Conservation (phyloP, 768 basidiomycete species). For the Russula brevipes region DNA sequence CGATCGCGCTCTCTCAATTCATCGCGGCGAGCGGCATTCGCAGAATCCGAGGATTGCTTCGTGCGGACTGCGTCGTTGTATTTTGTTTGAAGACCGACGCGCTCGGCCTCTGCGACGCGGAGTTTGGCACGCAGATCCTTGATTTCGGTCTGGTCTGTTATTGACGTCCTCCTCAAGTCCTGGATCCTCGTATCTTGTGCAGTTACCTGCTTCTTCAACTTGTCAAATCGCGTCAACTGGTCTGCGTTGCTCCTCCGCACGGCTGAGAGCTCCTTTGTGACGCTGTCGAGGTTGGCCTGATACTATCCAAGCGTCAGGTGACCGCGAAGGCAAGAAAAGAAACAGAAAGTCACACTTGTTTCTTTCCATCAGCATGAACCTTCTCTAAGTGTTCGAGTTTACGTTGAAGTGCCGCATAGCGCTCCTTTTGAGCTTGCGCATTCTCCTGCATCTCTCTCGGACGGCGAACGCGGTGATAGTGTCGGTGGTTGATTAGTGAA, state of each 20-base stretch:
- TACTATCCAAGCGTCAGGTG: conserved; percentile 40
- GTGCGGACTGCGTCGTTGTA: conserved; percentile 48
- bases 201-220: conserved; percentile 58
- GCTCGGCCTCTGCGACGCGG: conserved; percentile 52
- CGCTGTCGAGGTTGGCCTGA: conserved; percentile 51
- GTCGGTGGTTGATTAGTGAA: background rate
- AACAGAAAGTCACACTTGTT: conserved; percentile 43
- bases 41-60: conserved; percentile 44
- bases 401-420: conserved; percentile 51
- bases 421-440: conserved; percentile 33
- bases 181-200: conserved; percentile 53
- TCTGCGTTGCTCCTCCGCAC: conserved; percentile 46
- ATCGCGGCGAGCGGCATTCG: conserved; percentile 50
- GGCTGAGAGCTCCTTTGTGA: conserved; percentile 52
- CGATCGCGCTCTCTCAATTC: conserved; percentile 52
- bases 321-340: conserved; percentile 4
- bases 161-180: conserved; percentile 50
- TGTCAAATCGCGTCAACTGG: conserved; percentile 49
- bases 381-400: conserved; percentile 62
- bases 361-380: conserved; percentile 62
- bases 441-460: conserved; percentile 8
- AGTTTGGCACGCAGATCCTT: conserved; percentile 59
- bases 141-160: conserved; percentile 53
- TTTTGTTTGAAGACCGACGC: conserved; percentile 45
- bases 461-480: background rate